Evolutionary conservation across 2,329 filamentous ascomycete species (phyloP).

Genomic region (Thyridium curvatum): DNA sequence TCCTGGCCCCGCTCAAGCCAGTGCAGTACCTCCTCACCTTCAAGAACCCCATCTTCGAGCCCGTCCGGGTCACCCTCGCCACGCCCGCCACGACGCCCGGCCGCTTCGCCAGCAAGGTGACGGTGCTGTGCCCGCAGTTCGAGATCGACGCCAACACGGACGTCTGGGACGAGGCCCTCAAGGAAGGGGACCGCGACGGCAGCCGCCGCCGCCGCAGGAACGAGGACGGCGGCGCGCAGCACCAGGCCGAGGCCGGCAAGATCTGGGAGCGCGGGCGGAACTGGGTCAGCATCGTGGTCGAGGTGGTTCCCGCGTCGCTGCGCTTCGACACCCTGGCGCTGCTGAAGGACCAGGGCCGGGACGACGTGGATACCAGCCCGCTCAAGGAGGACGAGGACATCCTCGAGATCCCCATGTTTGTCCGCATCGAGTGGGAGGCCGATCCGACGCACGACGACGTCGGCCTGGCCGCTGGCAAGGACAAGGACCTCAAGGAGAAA

Average conservation of each 20-base stretch:
- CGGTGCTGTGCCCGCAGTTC: conserved; percentile 89
- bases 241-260: conserved; percentile 79
- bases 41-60: conserved; percentile 90
- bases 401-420: conserved; percentile 89
- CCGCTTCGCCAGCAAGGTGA: conserved; percentile 71
- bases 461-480: conserved; percentile 43
- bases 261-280: conserved; percentile 94
- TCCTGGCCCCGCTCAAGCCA: conserved; percentile 52
- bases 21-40: conserved; percentile 84
- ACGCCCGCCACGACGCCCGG: conserved; percentile 77
- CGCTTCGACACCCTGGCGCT: conserved; percentile 26
- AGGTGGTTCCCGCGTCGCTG: conserved; percentile 67
- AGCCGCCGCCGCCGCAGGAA: conserved; percentile 16
- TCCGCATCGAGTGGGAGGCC: conserved; percentile 83
- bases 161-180: conserved; percentile 81
- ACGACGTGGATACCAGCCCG: conserved; percentile 36
- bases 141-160: conserved; percentile 89
- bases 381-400: conserved; percentile 55
- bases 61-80: conserved; percentile 78
- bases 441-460: conserved; percentile 59
- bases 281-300: conserved; percentile 90
- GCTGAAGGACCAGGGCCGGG: conserved; percentile 20
- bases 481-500: conserved; percentile 64
- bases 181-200: conserved; percentile 35
- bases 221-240: conserved; percentile 30